Evolutionary conservation across 768 basidiomycete genomes (phyloP), one percentile per base, ranked within the genome.

Genomic region (Suillus brevipes): DNA sequence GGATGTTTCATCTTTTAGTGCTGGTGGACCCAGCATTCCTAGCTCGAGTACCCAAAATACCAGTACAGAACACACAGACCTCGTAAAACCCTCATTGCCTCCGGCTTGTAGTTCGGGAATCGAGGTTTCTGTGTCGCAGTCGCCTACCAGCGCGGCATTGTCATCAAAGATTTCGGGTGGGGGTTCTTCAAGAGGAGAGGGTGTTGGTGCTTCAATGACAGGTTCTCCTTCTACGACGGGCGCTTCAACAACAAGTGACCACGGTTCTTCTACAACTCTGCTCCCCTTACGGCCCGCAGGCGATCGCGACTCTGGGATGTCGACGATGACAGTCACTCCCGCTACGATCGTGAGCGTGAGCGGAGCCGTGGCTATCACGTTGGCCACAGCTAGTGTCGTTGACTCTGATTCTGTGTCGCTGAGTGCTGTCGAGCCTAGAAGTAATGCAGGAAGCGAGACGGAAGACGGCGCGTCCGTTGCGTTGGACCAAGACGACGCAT

Each of bases 381-480:
- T 59, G 25, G 81, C 84, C 14, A 79, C 83, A 12, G 86, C 87
- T n/a, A 84, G 83, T 52, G 79, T 87, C 20, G 72, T 87, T 45
- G 78, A 80, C 53, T 67, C 74, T 31, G 76, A 76, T 52, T 36
- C 63, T 6, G 68, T 76, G 18, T 73, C 74, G 2, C 23, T 69
- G 18, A 28, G 25, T 42, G 58, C 40, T 59, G 58, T 28, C 1
- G 38, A 59, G 25, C 38, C 38, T 18, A 14, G 23, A 40, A 38
- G 25, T 18, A 16, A 58, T 16, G 38, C 9, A 58, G 38, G 28
- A 10, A 42, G 25, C 25, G 25, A 31, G 6, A 10, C 10, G 4
- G 58, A 23, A 59, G 58, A 59, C 3, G 28, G 40, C 8, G 14
- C 16, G 14, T 40, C 38, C 9, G 25, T 25, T 16, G 16, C 18